A percentile compares a stretch with the other conserved stretches of the same genome.
These are phyloP conservation scores for Cadophora luteo-olivacea DNA, from an alignment of 2,329 filamentous ascomycete genomes.

Conservation along the genomic window DNA sequence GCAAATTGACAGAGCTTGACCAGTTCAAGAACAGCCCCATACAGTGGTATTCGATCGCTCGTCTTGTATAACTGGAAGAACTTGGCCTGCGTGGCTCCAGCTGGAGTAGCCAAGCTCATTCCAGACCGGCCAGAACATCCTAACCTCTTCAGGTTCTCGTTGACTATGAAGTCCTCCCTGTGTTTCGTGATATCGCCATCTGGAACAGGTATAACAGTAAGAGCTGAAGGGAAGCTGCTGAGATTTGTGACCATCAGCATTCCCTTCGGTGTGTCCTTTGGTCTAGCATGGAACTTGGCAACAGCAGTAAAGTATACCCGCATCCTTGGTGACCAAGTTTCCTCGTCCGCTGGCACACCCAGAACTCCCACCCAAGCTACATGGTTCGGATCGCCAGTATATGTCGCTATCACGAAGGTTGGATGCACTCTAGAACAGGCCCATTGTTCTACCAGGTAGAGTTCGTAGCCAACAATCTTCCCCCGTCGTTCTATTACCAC, in stretches of 20 bases:
- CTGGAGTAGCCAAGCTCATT: conserved; percentile 79
- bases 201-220: conserved; percentile 91
- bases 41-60: conserved; percentile 80
- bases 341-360: conserved; percentile 80
- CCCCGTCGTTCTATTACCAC: conserved; percentile 75
- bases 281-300: conserved; percentile 82
- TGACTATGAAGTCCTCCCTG: conserved; percentile 86
- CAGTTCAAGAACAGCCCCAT: conserved; percentile 82
- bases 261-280: conserved; percentile 81
- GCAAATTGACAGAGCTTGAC: conserved; percentile 92
- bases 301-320: conserved; percentile 87
- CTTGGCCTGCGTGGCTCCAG: conserved; percentile 83
- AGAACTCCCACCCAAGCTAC: conserved; percentile 81
- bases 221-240: conserved; percentile 86
- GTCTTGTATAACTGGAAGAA: conserved; percentile 91
- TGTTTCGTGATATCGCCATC: conserved; percentile 84
- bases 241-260: conserved; percentile 94
- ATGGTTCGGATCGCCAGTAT: conserved; percentile 85
- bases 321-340: conserved; percentile 78
- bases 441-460: conserved; percentile 98
- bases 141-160: conserved; percentile 90
- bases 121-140: conserved; percentile 91
- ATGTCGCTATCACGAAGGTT: conserved; percentile 90
- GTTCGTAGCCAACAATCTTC: conserved; percentile 81
- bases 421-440: conserved; percentile 89